A percentile compares a stretch with the other conserved stretches of the same genome.
Conservation (phyloP, 352 stramenopile genomes). For the Globisporangium sylvaticum region DNA sequence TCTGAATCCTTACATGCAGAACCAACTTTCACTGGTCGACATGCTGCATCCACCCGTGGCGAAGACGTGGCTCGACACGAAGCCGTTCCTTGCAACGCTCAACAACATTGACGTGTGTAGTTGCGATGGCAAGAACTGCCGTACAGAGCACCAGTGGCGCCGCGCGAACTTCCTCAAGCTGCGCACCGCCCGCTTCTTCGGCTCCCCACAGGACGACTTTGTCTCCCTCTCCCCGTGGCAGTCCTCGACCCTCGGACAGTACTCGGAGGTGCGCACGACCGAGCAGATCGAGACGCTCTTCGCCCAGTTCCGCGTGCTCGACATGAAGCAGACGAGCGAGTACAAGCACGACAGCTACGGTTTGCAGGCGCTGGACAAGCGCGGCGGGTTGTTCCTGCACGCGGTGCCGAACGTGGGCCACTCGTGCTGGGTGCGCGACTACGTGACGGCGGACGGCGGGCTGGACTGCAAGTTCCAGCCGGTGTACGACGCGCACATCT, state of each 20-base stretch:
- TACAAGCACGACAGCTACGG: conserved; percentile 37
- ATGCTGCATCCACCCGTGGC: conserved; percentile 14
- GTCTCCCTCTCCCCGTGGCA: conserved; percentile 28
- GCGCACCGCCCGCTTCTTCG: conserved; percentile 23
- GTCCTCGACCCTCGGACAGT: conserved; percentile 22
- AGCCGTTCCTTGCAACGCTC: conserved; percentile 12
- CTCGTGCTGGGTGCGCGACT: conserved; percentile 31
- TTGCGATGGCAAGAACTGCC: neutral
- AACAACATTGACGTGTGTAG: conserved; percentile 20
- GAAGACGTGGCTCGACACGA: neutral
- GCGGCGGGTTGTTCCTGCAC: conserved; percentile 28
- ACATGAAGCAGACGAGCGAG: conserved; percentile 26
- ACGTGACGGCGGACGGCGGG: conserved; percentile 7
- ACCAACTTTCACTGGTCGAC: conserved; percentile 18
- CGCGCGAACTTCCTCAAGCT: conserved; percentile 25
- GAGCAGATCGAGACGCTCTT: conserved; percentile 29
- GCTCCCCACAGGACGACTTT: conserved; percentile 25
- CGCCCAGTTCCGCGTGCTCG: conserved; percentile 26
- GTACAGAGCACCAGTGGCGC: conserved; percentile 6
- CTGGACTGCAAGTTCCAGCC: conserved; percentile 29
- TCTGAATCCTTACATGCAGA: conserved; percentile 10
- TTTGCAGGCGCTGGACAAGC: conserved; percentile 28
- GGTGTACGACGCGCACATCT: conserved; percentile 41
- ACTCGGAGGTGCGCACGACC: conserved; percentile 11
- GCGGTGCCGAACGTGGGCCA: conserved; percentile 22